Base-by-base conservation (phyloP, 176 grass and related monocot genomes). In the Triticum turgidum region DNA sequence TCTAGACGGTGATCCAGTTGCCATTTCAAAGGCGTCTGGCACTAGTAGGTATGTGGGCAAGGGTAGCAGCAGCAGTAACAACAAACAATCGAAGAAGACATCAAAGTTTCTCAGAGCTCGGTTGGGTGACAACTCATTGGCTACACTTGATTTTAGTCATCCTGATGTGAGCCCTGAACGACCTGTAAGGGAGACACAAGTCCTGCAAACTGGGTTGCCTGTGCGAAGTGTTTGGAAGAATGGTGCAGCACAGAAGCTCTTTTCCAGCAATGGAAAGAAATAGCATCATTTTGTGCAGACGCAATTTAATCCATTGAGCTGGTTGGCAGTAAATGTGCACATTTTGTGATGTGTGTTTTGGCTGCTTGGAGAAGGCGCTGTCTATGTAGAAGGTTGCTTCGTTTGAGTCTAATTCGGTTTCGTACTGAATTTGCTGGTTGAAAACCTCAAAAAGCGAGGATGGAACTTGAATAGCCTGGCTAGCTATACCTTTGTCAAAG, bases 181-280 rank as follows among this genome's bases (percentile, higher is more conserved):
- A 22, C n/a, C 76, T 12, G 86, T 85, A 65, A 82, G 27, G 35
- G 86, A 82, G 45, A 9, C 82, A 37, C 86, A 81, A 62, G 86
- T 79, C 29, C 77, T 30, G 65, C 86, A 80, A 42, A 35, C 14
- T 7, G 72, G 63, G 12, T 77, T 90, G 29, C 84, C 93, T 42
- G 79, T 75, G 35, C 87, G 92, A 88, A 90, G 94, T 58, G 92
- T 88, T 86, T 98, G 97, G 97, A 91, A 88, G 41, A 94, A 88
- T 30, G 97, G 94, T 47, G 94, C 89, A 38, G 94, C 88, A 5
- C 92, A 96, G 42, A 93, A 88, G 79, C 94, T 98, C 27, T 91
- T 91, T 58, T 65, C 63, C 6, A 81, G 86, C 77, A 85, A 81
- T 82, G 89, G 77, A 42, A 88, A 71, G 82, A 88, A 88, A 70